These are phyloP conservation scores for Mucor mucedo DNA, from an alignment of 371 early-diverging fungal genomes.

Conservation along the genomic window DNA sequence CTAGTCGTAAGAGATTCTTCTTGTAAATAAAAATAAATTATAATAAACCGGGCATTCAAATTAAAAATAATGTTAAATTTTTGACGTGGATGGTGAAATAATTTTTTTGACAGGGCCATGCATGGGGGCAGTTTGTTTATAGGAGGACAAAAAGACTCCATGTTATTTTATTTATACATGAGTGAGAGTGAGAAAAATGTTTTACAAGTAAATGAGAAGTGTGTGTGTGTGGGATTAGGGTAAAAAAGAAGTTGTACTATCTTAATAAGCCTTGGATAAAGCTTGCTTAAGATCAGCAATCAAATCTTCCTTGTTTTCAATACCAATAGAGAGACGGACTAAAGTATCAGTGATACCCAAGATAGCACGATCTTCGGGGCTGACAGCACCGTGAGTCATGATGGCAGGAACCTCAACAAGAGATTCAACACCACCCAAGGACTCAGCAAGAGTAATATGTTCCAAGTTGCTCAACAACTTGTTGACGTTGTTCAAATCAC, in stretches of 20 bases:
- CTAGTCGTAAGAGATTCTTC: slow-evolving; percentile 84
- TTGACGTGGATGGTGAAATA: no score
- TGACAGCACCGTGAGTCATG: slow-evolving; percentile 89
- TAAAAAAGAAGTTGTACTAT: neutral
- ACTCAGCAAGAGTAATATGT: slow-evolving; percentile 85
- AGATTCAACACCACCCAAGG: slow-evolving; percentile 87
- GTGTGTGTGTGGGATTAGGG: neutral
- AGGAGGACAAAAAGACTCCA: no score
- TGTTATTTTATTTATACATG: no score
- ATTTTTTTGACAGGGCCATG: no score
- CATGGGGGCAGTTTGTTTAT: no score
- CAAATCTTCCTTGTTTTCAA: slow-evolving; percentile 84
- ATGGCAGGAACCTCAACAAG: slow-evolving; percentile 83
- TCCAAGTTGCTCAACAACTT: slow-evolving; percentile 69
- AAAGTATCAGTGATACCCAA: slow-evolving; percentile 85
- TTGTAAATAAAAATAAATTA: slow-evolving; percentile 45
- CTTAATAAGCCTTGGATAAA: slow-evolving; percentile 52
- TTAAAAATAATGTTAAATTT: neutral
- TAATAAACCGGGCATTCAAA: slow-evolving; percentile 1
- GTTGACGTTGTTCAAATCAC: slow-evolving; percentile 70
- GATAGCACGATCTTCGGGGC: slow-evolving; percentile 74
- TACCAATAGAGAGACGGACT: slow-evolving; percentile 82
- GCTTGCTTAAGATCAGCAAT: slow-evolving; percentile 70
- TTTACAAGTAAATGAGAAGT: no score
- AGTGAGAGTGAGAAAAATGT: no score